Base-by-base conservation (phyloP, 129 eudicot species). In the Flaveria linearis region DNA sequence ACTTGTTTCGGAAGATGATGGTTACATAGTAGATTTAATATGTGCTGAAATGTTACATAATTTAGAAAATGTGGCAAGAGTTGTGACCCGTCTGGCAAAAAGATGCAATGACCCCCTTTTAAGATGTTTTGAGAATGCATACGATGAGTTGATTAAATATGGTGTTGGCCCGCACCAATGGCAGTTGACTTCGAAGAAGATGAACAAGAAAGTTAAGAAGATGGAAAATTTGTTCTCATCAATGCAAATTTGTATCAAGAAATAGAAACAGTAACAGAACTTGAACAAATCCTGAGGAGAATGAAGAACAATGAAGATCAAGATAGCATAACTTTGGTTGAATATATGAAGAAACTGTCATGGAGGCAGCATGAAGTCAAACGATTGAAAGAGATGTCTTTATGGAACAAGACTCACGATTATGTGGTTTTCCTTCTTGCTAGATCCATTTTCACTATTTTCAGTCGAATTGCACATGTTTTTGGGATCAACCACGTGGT, bases 161-260 rank as follows among this genome's bases (percentile, higher is more conserved):
- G 97, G 96, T 1, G 81, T 73, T 23, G 96, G 89, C 60, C 81
- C 78, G 11, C 87, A 89, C 41, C 85, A 75, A 25, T 91, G 96
- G 97, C 92, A 82, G 77, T 84, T 85, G 65, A 36, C 75, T 7
- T 80, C 85, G 87, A 91, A 84, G 81, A 89, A 89, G 81, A 91
- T 91, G 97, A 87, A 82, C 74, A 73, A 80, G 67, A 91, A 89
- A 73, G 86, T 78, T 0, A 91, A 89, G 80, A 91, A 91, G 73
- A 91, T 91, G 97, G 97, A 91, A 49, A 81, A 15, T 87, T 87
- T 62, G 68, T 91, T 17, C 60, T 70, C 22, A 41, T 80, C 53
- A 89, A 85, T 77, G 84, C 88, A 17, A 89, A 81, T 85, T 76
- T 91, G 84, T 86, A 87, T 76, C 97, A 91, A 61, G 97, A 91